Evolutionary conservation across 2,329 filamentous ascomycete genomes (phyloP), one percentile per base, ranked within the genome.

Genomic region (Talaromyces sp.): DNA sequence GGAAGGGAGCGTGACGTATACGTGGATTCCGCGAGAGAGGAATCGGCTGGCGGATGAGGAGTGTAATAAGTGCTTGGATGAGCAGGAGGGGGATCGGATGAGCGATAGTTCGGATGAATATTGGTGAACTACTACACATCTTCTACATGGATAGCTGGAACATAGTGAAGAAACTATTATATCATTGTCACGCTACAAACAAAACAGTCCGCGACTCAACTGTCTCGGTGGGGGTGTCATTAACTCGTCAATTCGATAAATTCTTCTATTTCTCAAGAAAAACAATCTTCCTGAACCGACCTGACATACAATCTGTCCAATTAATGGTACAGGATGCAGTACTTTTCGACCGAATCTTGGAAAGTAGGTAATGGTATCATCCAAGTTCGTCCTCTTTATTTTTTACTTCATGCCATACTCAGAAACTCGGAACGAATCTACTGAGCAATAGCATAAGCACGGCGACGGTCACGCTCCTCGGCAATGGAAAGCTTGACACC

Each of bases 401-500:
- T 54, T 25, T 6, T 34, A 19, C 38, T 38, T 43, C 5, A 51
- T 31, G 22, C 49, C n/a, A 11, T 2, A 61, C 29, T 25, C 59
- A 36, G 54, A 62, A 58, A 29, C 29, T 25, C 59, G 15, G 54
- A 62, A 58, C 19, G 31, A 66, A 71, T 73, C 78, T 84, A 84
- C 65, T 69, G 64, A 75, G 85, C 83, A 73, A 85, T 74, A 74
- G 83, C 81, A 73, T 84, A 80, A 73, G 93, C 92, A 80, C 95
- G 91, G 81, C 93, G 92, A 84, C 94, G 93, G 85, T 99, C 94
- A 87, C 94, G 89, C 92, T 99, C 94, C 88, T 99, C 94, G 75
- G 94, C 93, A 79, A 99, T 98, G 80, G 91, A 89, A 83, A 98
- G 92, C 92, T 97, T 97, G 87, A 99, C 95, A 92, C 95, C 95